Evolutionary conservation across 331 rosid species (phyloP).

Genomic region (Quercus tomentella): DNA sequence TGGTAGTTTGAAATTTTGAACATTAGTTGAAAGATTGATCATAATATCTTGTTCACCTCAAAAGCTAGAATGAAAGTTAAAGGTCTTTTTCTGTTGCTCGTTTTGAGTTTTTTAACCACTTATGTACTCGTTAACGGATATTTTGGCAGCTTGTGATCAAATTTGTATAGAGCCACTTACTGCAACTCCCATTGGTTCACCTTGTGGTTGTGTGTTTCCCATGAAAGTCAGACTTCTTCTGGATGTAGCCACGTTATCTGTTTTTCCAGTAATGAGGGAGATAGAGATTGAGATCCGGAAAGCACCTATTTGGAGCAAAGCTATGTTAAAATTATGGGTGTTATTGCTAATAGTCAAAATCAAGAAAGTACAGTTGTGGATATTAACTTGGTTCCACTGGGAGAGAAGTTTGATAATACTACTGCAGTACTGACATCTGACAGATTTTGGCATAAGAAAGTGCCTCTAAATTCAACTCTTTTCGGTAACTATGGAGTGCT

Average conservation of each 20-base stretch:
- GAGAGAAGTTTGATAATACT: conserved; percentile 78
- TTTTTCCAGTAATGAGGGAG: conserved; percentile 74
- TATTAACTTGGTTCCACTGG: conserved; percentile 82
- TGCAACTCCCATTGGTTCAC: conserved; percentile 75
- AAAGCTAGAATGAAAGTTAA: background rate
- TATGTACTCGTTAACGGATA: conserved; percentile 8
- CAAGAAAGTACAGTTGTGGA: conserved; percentile 76
- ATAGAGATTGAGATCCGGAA: conserved; percentile 75
- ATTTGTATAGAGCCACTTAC: conserved; percentile 77
- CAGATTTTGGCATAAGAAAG: conserved; percentile 66
- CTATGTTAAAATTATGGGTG: conserved; percentile 95
- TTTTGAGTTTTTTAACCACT: conserved; percentile 8
- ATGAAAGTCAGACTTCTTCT: conserved; percentile 77
- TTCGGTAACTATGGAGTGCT: conserved; percentile 66
- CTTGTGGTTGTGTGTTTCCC: conserved; percentile 95
- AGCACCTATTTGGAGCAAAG: conserved; percentile 83
- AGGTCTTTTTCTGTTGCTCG: background rate
- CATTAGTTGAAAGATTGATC: background rate
- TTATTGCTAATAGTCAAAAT: conserved; percentile 69
- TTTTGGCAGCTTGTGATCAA: conserved; percentile 70
- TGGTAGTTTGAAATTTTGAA: background rate
- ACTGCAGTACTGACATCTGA: conserved; percentile 64
- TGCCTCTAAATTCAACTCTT: conserved; percentile 67
- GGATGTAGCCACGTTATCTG: conserved; percentile 67
- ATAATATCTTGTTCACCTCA: background rate